These are phyloP conservation scores for Phialophora verrucosa DNA, from an alignment of 2,329 filamentous ascomycete genomes.

Conservation along the genomic window DNA sequence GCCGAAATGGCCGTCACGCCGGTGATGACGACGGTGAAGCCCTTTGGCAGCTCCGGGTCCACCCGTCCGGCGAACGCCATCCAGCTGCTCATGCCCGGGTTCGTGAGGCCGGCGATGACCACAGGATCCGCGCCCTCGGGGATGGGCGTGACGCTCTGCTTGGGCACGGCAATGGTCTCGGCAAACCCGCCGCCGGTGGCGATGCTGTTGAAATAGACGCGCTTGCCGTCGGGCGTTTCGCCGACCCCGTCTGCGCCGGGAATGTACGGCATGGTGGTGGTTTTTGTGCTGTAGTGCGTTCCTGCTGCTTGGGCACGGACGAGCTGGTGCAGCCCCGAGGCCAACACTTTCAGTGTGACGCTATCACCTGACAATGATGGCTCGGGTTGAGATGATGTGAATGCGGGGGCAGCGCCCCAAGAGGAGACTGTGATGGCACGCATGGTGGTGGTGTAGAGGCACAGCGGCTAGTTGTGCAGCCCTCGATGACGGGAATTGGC, in stretches of 20 bases:
- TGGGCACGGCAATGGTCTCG: constrained; percentile 53
- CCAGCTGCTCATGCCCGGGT: constrained; percentile 63
- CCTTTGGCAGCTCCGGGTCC: constrained; percentile 44
- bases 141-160: constrained; percentile 49
- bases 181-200: constrained; percentile 34
- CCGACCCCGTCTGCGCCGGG: constrained; percentile 63
- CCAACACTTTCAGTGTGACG: constrained; percentile 59
- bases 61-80: constrained; percentile 59
- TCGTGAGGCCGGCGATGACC: constrained; percentile 60
- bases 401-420: constrained; percentile 33
- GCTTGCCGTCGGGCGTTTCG: constrained; percentile 50
- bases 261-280: constrained; percentile 54
- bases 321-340: constrained; percentile 59
- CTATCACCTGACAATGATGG: constrained; percentile 40
- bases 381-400: constrained; percentile 30
- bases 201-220: constrained; percentile 58
- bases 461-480: neutral
- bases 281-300: constrained; percentile 59
- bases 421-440: constrained; percentile 32
- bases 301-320: constrained; percentile 61
- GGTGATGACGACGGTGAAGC: constrained; percentile 59
- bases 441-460: constrained; percentile 21
- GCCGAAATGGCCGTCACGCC: constrained; percentile 62
- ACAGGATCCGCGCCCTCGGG: constrained; percentile 53
- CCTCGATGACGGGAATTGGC: neutral